A percentile compares a stretch with the other conserved stretches of the same genome.
These are phyloP conservation scores for Mrakia blollopis DNA, from an alignment of 768 basidiomycete genomes.

Conservation along the genomic window DNA sequence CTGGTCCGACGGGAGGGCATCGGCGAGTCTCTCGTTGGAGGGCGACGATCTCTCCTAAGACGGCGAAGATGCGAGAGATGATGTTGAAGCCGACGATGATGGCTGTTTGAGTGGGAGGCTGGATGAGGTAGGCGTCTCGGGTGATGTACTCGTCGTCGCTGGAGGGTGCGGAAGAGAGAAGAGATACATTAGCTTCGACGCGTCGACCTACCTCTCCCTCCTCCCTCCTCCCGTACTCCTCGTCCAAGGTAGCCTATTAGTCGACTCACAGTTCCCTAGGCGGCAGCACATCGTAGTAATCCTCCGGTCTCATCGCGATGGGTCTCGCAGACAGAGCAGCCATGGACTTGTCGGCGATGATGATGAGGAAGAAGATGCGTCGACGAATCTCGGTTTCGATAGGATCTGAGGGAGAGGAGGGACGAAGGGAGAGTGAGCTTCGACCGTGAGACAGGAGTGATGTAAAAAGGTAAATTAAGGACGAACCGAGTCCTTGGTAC, in stretches of 20 bases:
- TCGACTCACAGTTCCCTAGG: slow-evolving; percentile 42
- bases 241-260: no score
- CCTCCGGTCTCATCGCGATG: slow-evolving; percentile 80
- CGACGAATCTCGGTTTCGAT: slow-evolving; percentile 84
- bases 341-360: slow-evolving; percentile 84
- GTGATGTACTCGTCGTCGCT: slow-evolving; percentile 60
- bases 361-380: slow-evolving; percentile 81
- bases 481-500: not conserved
- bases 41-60: slow-evolving; percentile 35
- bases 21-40: slow-evolving; percentile 38
- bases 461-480: no score
- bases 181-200: slow-evolving; percentile 21
- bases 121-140: slow-evolving; percentile 72
- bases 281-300: slow-evolving; percentile 46
- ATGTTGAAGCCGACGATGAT: slow-evolving; percentile 83
- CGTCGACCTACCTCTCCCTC: no score
- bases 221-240: no score
- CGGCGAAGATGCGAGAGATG: slow-evolving; percentile 66
- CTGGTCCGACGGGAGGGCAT: slow-evolving; percentile 36
- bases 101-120: slow-evolving; percentile 81
- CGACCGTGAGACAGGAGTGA: not conserved
- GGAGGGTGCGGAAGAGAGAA: slow-evolving; percentile 37
- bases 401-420: slow-evolving; percentile 71
- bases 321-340: slow-evolving; percentile 68
- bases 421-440: slow-evolving; percentile 40